Conservation (phyloP, 306 rosid species). For the Trichosanthes truncata region DNA sequence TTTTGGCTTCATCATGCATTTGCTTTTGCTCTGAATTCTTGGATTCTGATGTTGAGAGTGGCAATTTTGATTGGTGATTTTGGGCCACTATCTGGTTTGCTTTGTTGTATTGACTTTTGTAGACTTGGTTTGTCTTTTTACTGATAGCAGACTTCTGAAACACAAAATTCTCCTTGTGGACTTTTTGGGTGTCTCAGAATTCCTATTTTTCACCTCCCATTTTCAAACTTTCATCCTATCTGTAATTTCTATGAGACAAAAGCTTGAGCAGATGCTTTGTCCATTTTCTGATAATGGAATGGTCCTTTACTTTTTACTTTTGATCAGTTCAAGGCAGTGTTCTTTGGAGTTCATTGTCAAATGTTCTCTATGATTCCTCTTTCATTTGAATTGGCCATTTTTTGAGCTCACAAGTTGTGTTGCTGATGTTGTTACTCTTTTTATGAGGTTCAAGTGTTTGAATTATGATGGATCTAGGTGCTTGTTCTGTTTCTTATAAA, state of each 20-base stretch:
- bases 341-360: neutral
- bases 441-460: neutral
- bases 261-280: neutral
- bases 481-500: neutral
- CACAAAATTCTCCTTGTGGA: neutral
- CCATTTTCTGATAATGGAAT: neutral
- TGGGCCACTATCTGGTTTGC: neutral
- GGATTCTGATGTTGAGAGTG: neutral
- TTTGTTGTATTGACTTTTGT: constrained; percentile 1
- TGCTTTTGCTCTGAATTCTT: constrained; percentile 6
- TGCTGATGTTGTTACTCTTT: neutral
- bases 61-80: neutral
- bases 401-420: neutral
- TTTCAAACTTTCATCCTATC: neutral
- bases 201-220: neutral
- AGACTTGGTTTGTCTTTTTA: neutral
- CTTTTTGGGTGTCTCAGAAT: neutral
- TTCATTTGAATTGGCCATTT: neutral
- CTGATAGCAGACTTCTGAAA: neutral
- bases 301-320: neutral
- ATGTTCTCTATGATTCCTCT: neutral
- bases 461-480: neutral
- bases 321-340: neutral
- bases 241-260: neutral
- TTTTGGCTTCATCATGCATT: neutral